Evolutionary conservation across 257 asterid genomes (phyloP).

Genomic region (Scutellaria barbata): DNA sequence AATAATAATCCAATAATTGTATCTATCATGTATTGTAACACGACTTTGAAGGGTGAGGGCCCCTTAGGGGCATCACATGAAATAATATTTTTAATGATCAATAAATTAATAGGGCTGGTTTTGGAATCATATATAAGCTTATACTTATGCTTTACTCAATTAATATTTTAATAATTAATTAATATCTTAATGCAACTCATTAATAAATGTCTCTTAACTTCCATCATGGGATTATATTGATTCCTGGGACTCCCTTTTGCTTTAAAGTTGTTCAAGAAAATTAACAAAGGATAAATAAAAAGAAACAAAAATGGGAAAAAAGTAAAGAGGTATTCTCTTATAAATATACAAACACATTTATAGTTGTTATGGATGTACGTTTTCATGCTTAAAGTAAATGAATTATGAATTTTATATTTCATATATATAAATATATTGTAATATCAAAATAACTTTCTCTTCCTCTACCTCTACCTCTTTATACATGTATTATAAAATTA

Average conservation of each 20-base stretch:
- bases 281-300: conserved; percentile 1
- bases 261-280: conserved; percentile 32
- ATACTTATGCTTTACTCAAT: conserved; percentile 39
- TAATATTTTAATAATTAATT: background rate
- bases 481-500: background rate
- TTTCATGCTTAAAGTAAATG: too few relatives aligned
- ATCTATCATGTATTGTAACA: conserved; percentile 6
- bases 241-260: conserved; percentile 44
- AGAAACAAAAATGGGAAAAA: background rate
- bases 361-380: too few relatives aligned
- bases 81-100: conserved; percentile 3
- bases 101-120: conserved; percentile 21
- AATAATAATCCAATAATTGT: conserved; percentile 27
- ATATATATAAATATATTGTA: too few relatives aligned
- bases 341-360: background rate
- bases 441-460: too few relatives aligned
- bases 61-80: conserved; percentile 26
- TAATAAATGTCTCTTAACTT: conserved; percentile 30
- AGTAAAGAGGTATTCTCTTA: background rate
- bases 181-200: conserved; percentile 28
- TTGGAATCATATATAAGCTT: conserved; percentile 39
- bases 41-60: conserved; percentile 30
- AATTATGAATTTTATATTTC: too few relatives aligned
- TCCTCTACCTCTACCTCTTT: too few relatives aligned
- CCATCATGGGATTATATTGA: conserved; percentile 12